Evolutionary conservation across 306 rosid genomes (phyloP), one percentile per base, ranked within the genome.

Genomic region (Acacia confusa): DNA sequence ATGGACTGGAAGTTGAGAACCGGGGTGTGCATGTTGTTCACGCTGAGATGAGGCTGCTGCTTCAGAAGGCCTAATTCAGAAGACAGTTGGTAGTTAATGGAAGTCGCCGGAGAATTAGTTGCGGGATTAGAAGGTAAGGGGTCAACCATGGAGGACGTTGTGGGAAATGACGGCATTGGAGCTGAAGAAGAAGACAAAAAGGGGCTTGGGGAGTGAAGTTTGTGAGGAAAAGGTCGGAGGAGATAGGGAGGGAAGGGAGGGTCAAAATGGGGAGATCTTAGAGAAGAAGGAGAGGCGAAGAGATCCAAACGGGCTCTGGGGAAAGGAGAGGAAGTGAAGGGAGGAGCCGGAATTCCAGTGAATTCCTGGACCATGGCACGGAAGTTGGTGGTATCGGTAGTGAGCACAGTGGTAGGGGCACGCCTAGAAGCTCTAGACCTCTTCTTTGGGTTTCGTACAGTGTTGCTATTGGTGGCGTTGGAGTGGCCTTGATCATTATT

Each of bases 291-390:
- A 38, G 94, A 75, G 55, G 90, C 90, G 22, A 95, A 92, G 24
- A 96, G 89, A 74, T 96, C 99, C 11, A 96, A 83, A 22, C 99
- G 86, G 73, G 83, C 82, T 79, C 98, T 85, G 2, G 94, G 87
- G 71, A 93, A 92, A 58, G 90, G 70, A 2, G 97, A 92, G 7
- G 97, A 87, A 6, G 96, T 74, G 79, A 96, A 96, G 4, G 99
- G 98, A 1, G 92, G 98, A 7, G 98, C 94, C 2, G 99, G 99
- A 55, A 96, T 93, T 41, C 99, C 99, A 19, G 99, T 96, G 77
- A 96, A 96, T 84, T 96, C 98, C 76, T 96, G 99, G 82, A 96
- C 99, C 99, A 96, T 96, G 85, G 99, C 97, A 86, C 99, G 79
- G 87, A 96, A 96, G 85, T 96, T 96, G 0, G 94, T 79, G 22